Percentiles rank a stretch among this genome's conserved stretches.
Evolutionary conservation across 1,139 yeast species (phyloP).

Genomic region (Lizanozyma gosingica): DNA sequence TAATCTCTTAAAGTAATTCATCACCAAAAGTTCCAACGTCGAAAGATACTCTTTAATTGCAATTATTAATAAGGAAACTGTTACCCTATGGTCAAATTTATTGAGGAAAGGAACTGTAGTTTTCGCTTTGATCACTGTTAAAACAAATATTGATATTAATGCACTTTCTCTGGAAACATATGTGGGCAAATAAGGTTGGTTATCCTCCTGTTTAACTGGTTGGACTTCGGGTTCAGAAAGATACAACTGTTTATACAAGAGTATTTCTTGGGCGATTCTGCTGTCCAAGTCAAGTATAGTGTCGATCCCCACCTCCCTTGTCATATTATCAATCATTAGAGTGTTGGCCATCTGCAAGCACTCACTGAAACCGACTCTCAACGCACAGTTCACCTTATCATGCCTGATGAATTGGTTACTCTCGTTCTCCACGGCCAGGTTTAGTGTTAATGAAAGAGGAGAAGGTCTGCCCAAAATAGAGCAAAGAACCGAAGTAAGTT

Average conservation of each 20-base stretch:
- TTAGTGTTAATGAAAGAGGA: constrained; percentile 25
- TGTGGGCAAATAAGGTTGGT: background rate
- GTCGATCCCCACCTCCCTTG: constrained; percentile 33
- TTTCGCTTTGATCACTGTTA: background rate
- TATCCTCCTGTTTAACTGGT: background rate
- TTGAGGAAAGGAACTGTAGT: background rate
- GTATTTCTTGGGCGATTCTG: constrained; percentile 33
- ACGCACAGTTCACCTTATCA: constrained; percentile 1
- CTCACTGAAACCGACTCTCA: constrained; percentile 35
- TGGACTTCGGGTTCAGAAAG: background rate
- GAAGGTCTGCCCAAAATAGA: constrained; percentile 38
- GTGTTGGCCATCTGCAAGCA: constrained; percentile 34
- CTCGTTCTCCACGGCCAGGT: background rate
- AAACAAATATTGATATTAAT: background rate
- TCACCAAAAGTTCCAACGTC: background rate
- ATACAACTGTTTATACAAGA: constrained; percentile 15
- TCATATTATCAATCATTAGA: constrained; percentile 39
- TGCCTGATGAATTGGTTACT: background rate
- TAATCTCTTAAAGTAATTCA: background rate
- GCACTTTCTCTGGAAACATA: background rate
- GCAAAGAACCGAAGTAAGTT: constrained; percentile 31
- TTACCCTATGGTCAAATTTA: background rate
- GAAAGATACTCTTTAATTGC: background rate
- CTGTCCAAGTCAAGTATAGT: constrained; percentile 32
- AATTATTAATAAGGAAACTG: background rate